Conservation (phyloP, 306 rosid species). For the Quercus bicolor region DNA sequence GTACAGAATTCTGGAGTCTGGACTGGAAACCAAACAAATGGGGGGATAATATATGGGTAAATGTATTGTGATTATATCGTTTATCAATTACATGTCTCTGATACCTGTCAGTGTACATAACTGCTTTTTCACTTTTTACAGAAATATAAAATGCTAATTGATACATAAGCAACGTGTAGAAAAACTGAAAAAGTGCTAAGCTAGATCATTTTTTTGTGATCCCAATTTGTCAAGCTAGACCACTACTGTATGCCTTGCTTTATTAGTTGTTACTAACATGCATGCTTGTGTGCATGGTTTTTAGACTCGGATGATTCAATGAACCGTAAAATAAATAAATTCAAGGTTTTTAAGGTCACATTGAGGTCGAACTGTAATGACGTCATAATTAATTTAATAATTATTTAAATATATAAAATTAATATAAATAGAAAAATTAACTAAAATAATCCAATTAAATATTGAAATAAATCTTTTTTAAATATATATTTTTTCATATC, state of each 20-base stretch:
- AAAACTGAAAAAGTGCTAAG: background rate
- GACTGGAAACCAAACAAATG: background rate
- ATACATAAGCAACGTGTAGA: background rate
- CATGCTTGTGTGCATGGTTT: background rate
- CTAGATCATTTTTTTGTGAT: background rate
- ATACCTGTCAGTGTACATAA: background rate
- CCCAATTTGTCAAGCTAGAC: background rate
- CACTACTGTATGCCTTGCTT: background rate
- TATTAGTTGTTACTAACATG: background rate
- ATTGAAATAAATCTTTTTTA: too few species aligned
- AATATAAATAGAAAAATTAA: too few species aligned
- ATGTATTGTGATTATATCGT: too few species aligned
- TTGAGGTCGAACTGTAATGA: fast-evolving
- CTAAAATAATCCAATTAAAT: too few species aligned
- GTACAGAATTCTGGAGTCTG: background rate
- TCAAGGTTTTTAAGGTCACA: fast-evolving
- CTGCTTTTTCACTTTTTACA: background rate
- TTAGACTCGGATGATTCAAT: too few species aligned
- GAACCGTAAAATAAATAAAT: fast-evolving
- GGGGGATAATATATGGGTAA: background rate
- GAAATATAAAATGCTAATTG: background rate
- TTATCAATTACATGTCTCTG: background rate
- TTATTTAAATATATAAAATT: too few species aligned
- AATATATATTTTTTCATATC: too few species aligned
- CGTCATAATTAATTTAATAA: too few species aligned